Percentiles rank a stretch among this genome's conserved stretches.
Conservation (phyloP, 1,284 basidiomycete species). For the Ustilago xerochloae region DNA sequence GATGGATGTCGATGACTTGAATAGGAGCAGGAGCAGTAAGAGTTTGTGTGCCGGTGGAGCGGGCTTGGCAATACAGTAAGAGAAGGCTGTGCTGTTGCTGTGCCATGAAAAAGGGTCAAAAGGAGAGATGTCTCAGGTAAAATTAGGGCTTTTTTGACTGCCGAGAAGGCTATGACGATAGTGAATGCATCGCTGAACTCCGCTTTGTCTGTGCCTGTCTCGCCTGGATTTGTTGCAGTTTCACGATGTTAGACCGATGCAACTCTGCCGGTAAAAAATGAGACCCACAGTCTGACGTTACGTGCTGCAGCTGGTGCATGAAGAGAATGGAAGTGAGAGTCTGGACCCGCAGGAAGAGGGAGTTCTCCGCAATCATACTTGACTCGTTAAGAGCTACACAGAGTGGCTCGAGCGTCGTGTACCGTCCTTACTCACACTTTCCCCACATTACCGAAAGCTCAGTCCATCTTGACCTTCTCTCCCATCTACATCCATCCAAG, state of each 20-base stretch:
- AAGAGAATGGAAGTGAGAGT: neutral
- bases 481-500: neutral
- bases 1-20: neutral
- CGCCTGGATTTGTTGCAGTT: neutral
- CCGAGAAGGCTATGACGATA: constrained; percentile 21
- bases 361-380: neutral
- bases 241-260: constrained; percentile 5
- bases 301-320: constrained; percentile 23
- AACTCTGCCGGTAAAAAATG: neutral
- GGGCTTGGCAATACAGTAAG: neutral
- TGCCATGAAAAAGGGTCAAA: constrained; percentile 2
- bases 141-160: neutral
- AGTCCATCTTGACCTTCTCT: neutral
- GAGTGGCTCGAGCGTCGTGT: constrained; percentile 29
- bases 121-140: neutral
- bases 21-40: neutral
- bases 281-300: constrained; percentile 11
- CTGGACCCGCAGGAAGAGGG: neutral
- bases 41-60: neutral
- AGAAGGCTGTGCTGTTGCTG: neutral
- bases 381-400: neutral
- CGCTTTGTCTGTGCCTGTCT: neutral
- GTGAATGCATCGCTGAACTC: neutral
- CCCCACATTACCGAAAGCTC: constrained; percentile 12
- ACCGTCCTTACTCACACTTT: neutral